These are phyloP conservation scores for Thuja plicata DNA, from an alignment of 83 land plant species.

Conservation along the genomic window DNA sequence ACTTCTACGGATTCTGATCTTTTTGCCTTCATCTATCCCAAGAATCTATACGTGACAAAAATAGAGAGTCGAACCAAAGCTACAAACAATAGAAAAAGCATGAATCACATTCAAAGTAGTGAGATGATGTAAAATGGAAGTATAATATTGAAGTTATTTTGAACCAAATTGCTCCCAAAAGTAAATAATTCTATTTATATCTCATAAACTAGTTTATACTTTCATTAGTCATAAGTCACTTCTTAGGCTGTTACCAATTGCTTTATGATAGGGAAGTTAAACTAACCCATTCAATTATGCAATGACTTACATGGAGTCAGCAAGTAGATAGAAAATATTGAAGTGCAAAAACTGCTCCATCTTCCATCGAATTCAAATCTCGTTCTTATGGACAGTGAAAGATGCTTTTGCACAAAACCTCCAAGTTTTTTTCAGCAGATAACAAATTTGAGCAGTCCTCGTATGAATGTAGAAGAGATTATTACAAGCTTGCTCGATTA, in stretches of 20 bases:
- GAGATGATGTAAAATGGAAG: not conserved
- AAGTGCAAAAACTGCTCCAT: not conserved
- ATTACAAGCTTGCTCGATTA: not conserved
- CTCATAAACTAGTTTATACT: not conserved
- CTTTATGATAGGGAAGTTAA: not conserved
- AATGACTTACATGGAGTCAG: no score
- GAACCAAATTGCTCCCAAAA: not conserved
- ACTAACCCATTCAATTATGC: not conserved
- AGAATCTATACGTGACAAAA: slow-evolving; percentile 88
- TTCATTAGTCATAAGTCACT: no score
- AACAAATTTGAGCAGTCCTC: not conserved
- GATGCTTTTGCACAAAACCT: not conserved
- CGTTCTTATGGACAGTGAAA: no score
- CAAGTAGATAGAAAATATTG: no score
- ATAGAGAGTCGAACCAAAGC: slow-evolving; percentile 85
- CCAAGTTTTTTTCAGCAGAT: not conserved
- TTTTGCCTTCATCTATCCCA: slow-evolving; percentile 73
- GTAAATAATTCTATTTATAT: not conserved
- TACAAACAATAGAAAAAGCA: slow-evolving; percentile 24
- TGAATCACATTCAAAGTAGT: not conserved
- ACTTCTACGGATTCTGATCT: slow-evolving; percentile 73
- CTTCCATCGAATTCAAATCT: not conserved
- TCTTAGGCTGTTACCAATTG: not conserved
- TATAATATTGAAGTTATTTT: not conserved
- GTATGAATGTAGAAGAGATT: not conserved